phyloP scores from a whole-genome alignment of 1,284 basidiomycete genomes.

The Pterula multifida region DNA sequence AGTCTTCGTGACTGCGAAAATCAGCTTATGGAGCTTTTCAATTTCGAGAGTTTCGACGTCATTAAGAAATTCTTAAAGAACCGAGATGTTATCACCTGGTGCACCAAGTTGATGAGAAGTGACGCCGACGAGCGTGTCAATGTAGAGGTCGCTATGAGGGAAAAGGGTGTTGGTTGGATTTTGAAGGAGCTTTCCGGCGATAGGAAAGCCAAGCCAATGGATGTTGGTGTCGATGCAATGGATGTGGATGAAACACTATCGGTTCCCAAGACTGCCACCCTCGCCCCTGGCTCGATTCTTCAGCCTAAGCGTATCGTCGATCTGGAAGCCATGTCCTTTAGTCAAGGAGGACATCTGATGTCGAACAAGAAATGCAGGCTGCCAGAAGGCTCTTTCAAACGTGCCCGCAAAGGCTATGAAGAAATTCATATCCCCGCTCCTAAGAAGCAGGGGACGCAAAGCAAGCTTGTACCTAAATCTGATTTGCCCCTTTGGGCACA shows the following conservation, averaged over 20 bases:
- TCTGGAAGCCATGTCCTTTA: constrained; percentile 91
- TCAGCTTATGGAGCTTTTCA: constrained; percentile 93
- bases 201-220: constrained; percentile 40
- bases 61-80: constrained; percentile 92
- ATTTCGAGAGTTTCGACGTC: constrained; percentile 87
- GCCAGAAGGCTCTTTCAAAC: constrained; percentile 96
- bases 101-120: constrained; percentile 88
- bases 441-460: constrained; percentile 63
- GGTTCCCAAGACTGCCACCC: constrained; percentile 80
- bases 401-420: constrained; percentile 93
- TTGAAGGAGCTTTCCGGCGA: constrained; percentile 79
- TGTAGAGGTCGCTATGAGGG: constrained; percentile 96
- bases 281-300: constrained; percentile 79
- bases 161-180: constrained; percentile 96
- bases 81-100: constrained; percentile 95
- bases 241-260: constrained; percentile 56
- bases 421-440: constrained; percentile 97
- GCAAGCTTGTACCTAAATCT: constrained; percentile 68
- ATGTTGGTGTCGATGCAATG: constrained; percentile 46
- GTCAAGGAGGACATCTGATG: constrained; percentile 94
- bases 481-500: constrained; percentile 82
- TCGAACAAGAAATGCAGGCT: constrained; percentile 98
- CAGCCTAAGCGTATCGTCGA: constrained; percentile 85
- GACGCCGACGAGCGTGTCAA: constrained; percentile 88
- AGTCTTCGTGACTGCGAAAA: constrained; percentile 93